phyloP scores from a whole-genome alignment of 768 basidiomycete species.

The Obba rivulosa region DNA sequence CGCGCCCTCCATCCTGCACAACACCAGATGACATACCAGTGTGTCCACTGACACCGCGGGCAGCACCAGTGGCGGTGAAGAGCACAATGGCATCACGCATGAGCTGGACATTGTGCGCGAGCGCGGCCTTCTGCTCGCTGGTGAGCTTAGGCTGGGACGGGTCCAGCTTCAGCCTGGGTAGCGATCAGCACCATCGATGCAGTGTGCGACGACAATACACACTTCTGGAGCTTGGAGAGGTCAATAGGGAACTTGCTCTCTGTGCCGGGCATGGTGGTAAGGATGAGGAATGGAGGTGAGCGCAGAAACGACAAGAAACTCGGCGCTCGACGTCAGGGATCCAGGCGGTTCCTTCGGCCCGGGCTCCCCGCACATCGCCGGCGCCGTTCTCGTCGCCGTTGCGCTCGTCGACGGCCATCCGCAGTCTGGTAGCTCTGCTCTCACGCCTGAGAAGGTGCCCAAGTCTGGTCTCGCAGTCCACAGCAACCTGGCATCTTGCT shows the following conservation, averaged over 20 bases:
- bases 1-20: neutral
- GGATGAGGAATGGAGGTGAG: neutral
- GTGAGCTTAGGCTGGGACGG: conserved; percentile 59
- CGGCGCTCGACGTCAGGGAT: too few species aligned
- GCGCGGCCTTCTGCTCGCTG: conserved; percentile 49
- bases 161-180: conserved; percentile 62
- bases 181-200: neutral
- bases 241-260: conserved; percentile 66
- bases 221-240: conserved; percentile 74
- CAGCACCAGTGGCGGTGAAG: conserved; percentile 83
- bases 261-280: conserved; percentile 35
- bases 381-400: too few species aligned
- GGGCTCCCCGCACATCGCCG: too few species aligned
- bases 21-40: conserved; percentile 42
- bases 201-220: conserved; percentile 8
- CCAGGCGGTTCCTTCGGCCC: too few species aligned
- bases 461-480: too few species aligned
- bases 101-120: conserved; percentile 71
- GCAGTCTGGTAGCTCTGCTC: too few species aligned
- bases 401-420: too few species aligned
- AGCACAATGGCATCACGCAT: conserved; percentile 81
- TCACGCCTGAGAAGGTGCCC: too few species aligned
- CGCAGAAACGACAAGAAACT: neutral
- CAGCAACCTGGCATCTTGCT: too few species aligned
- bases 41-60: conserved; percentile 83